These are phyloP conservation scores for Crucihimalaya himalaica DNA, from an alignment of 345 rosid species.

Conservation along the genomic window DNA sequence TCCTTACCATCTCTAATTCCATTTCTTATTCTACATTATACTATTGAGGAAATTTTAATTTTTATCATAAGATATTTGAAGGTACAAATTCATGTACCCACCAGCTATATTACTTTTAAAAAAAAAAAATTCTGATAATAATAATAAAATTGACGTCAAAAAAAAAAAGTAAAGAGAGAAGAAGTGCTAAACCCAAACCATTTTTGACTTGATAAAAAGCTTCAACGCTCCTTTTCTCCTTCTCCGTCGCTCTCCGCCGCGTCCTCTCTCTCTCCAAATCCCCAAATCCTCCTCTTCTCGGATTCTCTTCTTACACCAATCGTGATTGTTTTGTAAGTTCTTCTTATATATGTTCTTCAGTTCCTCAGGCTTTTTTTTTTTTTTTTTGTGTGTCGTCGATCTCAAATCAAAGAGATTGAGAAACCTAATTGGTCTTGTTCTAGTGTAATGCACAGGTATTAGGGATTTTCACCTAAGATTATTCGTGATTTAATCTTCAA, in stretches of 20 bases:
- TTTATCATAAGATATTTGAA: too few species aligned
- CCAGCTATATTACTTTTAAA: background rate
- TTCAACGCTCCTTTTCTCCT: conserved; percentile 1
- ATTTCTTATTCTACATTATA: background rate
- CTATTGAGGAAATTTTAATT: too few species aligned
- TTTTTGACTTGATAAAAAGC: conserved; percentile 20
- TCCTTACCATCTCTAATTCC: background rate
- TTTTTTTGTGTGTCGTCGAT: background rate
- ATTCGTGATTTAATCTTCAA: background rate
- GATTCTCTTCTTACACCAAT: background rate
- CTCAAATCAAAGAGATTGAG: conserved; percentile 3
- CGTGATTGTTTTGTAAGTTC: background rate
- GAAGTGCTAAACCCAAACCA: conserved; percentile 29
- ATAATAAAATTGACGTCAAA: background rate
- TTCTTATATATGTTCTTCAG: background rate
- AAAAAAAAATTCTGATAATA: background rate
- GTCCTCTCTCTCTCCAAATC: background rate
- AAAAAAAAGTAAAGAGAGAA: background rate
- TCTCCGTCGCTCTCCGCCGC: conserved; percentile 26
- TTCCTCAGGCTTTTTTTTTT: background rate
- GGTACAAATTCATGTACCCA: background rate
- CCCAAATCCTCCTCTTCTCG: background rate
- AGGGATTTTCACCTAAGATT: background rate
- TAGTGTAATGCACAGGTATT: background rate
- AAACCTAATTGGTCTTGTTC: background rate